Base-by-base conservation (phyloP, 257 asterid genomes). In the Penstemon eatonii region DNA sequence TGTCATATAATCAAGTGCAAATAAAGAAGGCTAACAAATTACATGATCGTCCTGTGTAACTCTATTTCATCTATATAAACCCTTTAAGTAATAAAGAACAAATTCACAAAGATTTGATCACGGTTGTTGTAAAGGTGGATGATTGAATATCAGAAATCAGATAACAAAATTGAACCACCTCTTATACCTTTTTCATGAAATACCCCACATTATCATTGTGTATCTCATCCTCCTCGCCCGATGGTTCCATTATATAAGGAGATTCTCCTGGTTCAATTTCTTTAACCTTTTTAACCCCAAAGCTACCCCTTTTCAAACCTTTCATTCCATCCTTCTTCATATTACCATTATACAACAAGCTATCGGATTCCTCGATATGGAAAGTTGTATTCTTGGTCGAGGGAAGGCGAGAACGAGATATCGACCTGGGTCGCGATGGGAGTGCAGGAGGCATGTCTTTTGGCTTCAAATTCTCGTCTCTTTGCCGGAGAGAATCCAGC, bases 381-480 rank as follows among this genome's bases (percentile, higher is more conserved):
- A 65, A 72, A 69, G 71, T 74, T 38, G 74, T 56, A 5, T 91
- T 76, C 79, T 85, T 89, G 41, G 76, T 65, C 2, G 96, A 87
- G 3, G 96, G 98, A 60, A 77, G 87, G 39, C 98, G 81, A 61
- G 92, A 78, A 9, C 86, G 85, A 3, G 92, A 51, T 39, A 83
- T 63, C 41, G 84, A 65, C 90, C 73, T 87, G 6, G 98, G 98
- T 63, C 98, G 81, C 8, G 85, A 57, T 3, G 98, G 98, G 13
- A 92, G 91, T 33, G 85, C 91, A 60, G 98, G 98, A 9, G 95
- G 96, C 66, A 77, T 66, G 81, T 86, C 95, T 79, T 76, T 83
- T 3, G 88, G 82, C 80, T 73, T 76, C 81, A 86, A 86, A 58
- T 68, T 63, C 67, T 81, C 89, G 11, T 85, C 91, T 38, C 76